Evolutionary conservation across 2,329 filamentous ascomycete species (phyloP).

Genomic region (Penicillium hesseltinei): DNA sequence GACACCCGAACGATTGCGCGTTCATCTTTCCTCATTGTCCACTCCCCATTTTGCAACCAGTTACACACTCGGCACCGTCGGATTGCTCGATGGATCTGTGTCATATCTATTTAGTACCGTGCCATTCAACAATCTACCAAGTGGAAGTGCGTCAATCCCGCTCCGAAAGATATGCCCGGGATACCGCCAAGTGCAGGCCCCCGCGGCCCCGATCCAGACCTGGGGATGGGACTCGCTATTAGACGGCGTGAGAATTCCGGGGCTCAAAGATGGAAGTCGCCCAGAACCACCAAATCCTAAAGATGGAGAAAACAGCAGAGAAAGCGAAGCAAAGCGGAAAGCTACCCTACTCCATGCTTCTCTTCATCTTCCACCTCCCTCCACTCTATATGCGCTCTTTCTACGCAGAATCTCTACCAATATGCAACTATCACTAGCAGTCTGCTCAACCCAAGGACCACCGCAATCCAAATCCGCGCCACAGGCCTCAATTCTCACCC

Average conservation of each 20-base stretch:
- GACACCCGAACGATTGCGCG: conserved; percentile 76
- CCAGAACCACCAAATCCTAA: conserved; percentile 56
- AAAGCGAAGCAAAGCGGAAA: conserved; percentile 30
- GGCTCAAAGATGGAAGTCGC: conserved; percentile 11
- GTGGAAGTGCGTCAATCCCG: conserved; percentile 71
- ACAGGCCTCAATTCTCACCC: conserved; percentile 46
- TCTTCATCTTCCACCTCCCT: conserved; percentile 61
- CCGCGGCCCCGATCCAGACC: conserved; percentile 34
- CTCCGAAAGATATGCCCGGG: conserved; percentile 76
- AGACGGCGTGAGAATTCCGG: conserved; percentile 22
- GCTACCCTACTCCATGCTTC: conserved; percentile 48
- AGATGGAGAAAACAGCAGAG: conserved; percentile 42
- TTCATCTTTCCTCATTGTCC: conserved; percentile 87
- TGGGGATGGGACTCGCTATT: conserved; percentile 36
- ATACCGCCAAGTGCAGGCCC: conserved; percentile 69
- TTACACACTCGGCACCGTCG: conserved; percentile 85
- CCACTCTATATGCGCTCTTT: conserved; percentile 81
- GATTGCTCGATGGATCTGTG: conserved; percentile 92
- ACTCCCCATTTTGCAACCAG: conserved; percentile 92
- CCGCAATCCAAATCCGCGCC: conserved; percentile 45
- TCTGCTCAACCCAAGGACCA: conserved; percentile 42
- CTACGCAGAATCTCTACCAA: conserved; percentile 74
- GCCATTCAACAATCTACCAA: conserved; percentile 64
- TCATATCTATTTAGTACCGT: conserved; percentile 94
- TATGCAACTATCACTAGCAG: conserved; percentile 73